Conservation (phyloP, 805 yeast species). For the Zygosaccharomyces siamensis region DNA sequence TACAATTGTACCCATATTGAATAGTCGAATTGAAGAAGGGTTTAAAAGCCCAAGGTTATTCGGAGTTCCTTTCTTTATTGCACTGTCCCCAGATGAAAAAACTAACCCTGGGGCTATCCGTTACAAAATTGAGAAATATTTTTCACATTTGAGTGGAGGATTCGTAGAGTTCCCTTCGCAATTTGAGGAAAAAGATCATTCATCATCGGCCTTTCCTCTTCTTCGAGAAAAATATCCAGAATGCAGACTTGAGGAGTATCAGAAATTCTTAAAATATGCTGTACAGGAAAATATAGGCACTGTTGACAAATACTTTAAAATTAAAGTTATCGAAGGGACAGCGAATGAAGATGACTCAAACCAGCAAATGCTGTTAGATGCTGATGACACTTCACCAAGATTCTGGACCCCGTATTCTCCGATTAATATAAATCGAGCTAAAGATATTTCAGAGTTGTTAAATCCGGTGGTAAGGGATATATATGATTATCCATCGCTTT, state of each 20-base stretch:
- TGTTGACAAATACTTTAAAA: conserved; percentile 19
- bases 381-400: not conserved
- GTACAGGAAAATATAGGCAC: conserved; percentile 10
- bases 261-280: conserved; percentile 18
- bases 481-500: conserved; percentile 19
- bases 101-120: conserved; percentile 55
- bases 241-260: conserved; percentile 21
- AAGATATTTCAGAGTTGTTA: conserved; percentile 15
- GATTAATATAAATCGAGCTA: conserved; percentile 14
- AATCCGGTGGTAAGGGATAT: conserved; percentile 23
- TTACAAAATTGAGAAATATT: conserved; percentile 48
- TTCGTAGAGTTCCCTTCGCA: conserved; percentile 29
- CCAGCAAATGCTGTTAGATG: not conserved
- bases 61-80: conserved; percentile 74
- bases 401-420: conserved; percentile 29
- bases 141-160: conserved; percentile 45
- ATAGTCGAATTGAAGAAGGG: conserved; percentile 39
- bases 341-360: not conserved
- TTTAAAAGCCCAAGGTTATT: conserved; percentile 46
- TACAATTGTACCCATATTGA: conserved; percentile 58
- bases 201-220: conserved; percentile 37
- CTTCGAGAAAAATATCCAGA: conserved; percentile 23
- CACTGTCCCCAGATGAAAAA: conserved; percentile 48
- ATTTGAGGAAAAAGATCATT: conserved; percentile 7
- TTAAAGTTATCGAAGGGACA: conserved; percentile 14